phyloP scores from a whole-genome alignment of 148 eudicot genomes.

The Camellia japonica region DNA sequence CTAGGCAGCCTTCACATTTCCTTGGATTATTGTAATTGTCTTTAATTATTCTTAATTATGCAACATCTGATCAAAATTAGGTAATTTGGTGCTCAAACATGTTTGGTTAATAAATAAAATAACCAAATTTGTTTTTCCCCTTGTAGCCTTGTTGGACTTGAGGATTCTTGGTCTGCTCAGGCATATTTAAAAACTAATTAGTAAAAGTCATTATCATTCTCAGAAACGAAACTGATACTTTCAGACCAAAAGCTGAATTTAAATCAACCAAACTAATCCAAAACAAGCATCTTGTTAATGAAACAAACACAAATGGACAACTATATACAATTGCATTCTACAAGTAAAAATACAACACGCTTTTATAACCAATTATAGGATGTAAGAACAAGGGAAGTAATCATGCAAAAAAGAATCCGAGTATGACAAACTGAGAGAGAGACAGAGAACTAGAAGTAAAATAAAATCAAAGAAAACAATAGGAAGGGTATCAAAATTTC shows the following conservation, averaged over 20 bases:
- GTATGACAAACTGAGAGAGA: background rate
- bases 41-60: background rate
- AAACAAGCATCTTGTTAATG: background rate
- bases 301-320: background rate
- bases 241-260: background rate
- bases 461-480: background rate
- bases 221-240: background rate
- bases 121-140: background rate
- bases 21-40: background rate
- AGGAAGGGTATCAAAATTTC: slow-evolving; percentile 5
- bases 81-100: background rate
- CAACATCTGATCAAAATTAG: background rate
- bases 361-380: too few species aligned
- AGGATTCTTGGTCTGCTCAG: background rate
- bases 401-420: too few species aligned
- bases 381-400: too few species aligned
- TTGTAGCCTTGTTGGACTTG: background rate
- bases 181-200: background rate
- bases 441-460: background rate
- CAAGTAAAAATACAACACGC: background rate
- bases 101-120: background rate
- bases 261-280: background rate
- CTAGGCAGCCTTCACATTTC: background rate
- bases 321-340: background rate
- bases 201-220: background rate